Conservation (phyloP, 2,329 filamentous ascomycete genomes). For the Cercospora zeae-maydis region DNA sequence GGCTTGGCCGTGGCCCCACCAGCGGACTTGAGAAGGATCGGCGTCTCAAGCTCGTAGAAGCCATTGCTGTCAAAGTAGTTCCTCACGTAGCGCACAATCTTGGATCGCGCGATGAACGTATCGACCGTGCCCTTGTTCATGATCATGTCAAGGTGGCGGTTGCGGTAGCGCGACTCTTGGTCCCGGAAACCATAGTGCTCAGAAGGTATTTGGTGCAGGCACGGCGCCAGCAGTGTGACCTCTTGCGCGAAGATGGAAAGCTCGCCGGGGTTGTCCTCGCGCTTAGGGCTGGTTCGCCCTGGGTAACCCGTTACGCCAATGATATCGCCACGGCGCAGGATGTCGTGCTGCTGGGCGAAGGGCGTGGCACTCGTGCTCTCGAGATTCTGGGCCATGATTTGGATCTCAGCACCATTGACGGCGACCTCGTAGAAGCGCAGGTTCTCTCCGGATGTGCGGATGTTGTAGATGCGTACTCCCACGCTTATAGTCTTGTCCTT, state of each 20-base stretch:
- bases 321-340: constrained; percentile 85
- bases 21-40: constrained; percentile 94
- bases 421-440: constrained; percentile 88
- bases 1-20: constrained; percentile 94
- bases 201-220: constrained; percentile 82
- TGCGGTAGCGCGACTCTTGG: constrained; percentile 85
- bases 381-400: constrained; percentile 89
- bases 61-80: constrained; percentile 79
- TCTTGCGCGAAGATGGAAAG: constrained; percentile 89
- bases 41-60: constrained; percentile 93
- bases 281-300: constrained; percentile 78
- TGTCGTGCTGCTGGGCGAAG: constrained; percentile 86
- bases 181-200: constrained; percentile 96
- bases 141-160: constrained; percentile 92
- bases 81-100: constrained; percentile 85
- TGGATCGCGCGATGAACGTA: constrained; percentile 78
- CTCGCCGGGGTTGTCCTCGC: constrained; percentile 71
- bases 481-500: constrained; percentile 72
- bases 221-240: constrained; percentile 81
- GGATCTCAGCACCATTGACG: constrained; percentile 70
- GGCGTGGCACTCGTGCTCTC: constrained; percentile 64
- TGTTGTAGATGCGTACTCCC: constrained; percentile 84
- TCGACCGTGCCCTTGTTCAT: constrained; percentile 88
- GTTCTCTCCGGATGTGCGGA: constrained; percentile 76
- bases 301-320: constrained; percentile 84